Conservation (phyloP, 768 basidiomycete species). For the Fomitopsis serialis region DNA sequence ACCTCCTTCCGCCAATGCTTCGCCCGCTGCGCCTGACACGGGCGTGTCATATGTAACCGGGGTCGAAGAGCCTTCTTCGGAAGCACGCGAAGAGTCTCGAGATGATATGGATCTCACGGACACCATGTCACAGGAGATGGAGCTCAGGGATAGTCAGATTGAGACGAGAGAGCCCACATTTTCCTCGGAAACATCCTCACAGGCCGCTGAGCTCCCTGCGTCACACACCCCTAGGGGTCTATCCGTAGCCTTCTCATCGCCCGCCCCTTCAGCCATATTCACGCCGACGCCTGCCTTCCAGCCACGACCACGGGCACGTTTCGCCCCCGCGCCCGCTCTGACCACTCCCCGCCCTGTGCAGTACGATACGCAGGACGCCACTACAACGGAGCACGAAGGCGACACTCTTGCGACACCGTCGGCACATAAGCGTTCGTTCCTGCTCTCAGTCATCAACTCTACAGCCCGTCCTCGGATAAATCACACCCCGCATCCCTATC, state of each 20-base stretch:
- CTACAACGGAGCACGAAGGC: conserved; percentile 23
- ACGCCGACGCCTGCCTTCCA: conserved; percentile 70
- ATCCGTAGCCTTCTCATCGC: conserved; percentile 47
- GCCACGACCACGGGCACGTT: conserved; percentile 56
- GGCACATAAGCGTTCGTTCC: conserved; percentile 73
- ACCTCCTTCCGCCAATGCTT: conserved; percentile 29
- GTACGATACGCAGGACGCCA: conserved; percentile 3
- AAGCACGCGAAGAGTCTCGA: conserved; percentile 4
- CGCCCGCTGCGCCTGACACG: conserved; percentile 2
- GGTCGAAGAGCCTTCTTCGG: not conserved
- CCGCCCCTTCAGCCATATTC: conserved; percentile 48
- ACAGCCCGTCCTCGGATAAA: conserved; percentile 70
- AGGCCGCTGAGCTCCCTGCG: conserved; percentile 1
- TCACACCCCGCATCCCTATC: conserved; percentile 50
- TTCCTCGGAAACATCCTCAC: conserved; percentile 44
- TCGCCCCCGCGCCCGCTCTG: conserved; percentile 32
- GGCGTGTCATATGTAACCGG: not conserved
- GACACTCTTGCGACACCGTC: conserved; percentile 58
- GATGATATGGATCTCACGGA: conserved; percentile 4
- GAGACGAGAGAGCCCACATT: conserved; percentile 54
- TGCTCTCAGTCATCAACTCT: conserved; percentile 80
- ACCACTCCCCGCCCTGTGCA: conserved; percentile 10
- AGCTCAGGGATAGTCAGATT: not conserved
- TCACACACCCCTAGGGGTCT: conserved; percentile 31
- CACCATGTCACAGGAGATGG: not conserved